These are phyloP conservation scores for Prototheca cutis DNA, from an alignment of 163 green algal species.

Conservation along the genomic window DNA sequence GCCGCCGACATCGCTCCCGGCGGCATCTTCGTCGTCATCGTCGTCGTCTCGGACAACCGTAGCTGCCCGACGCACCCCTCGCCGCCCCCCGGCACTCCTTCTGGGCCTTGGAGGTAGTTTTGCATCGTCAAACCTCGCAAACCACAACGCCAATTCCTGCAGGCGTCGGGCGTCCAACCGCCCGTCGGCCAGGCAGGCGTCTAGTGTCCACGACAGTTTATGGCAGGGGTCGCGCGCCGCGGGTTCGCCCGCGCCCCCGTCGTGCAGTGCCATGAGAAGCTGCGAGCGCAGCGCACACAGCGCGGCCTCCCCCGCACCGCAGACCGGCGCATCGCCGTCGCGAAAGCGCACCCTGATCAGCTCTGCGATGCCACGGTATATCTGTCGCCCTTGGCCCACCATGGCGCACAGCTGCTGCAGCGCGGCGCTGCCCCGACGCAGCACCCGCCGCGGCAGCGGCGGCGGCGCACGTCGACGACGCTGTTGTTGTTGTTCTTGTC, in stretches of 20 bases:
- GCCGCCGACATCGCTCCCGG: no score
- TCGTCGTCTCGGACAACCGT: no score
- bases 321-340: conserved; percentile 42
- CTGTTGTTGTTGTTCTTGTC: no score
- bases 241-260: conserved; percentile 37
- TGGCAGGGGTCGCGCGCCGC: conserved; percentile 39
- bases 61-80: no score
- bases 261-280: conserved; percentile 74
- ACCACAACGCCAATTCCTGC: conserved; percentile 41
- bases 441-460: conserved; percentile 25
- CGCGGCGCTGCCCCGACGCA: conserved; percentile 32
- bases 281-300: conserved; percentile 48
- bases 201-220: conserved; percentile 66
- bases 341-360: conserved; percentile 43
- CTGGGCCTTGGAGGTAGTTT: no score
- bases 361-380: conserved; percentile 54
- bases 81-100: no score
- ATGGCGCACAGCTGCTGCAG: conserved; percentile 54
- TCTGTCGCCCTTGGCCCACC: conserved; percentile 45
- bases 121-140: conserved; percentile 21
- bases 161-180: conserved; percentile 37
- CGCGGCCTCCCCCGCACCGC: conserved; percentile 35
- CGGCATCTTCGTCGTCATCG: no score
- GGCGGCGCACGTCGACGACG: no score
- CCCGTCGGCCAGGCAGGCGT: conserved; percentile 48